Percentiles rank a stretch among this genome's conserved stretches.
Conservation (phyloP, 192 early-diverging fungal genomes). For the Podila epicladia region DNA sequence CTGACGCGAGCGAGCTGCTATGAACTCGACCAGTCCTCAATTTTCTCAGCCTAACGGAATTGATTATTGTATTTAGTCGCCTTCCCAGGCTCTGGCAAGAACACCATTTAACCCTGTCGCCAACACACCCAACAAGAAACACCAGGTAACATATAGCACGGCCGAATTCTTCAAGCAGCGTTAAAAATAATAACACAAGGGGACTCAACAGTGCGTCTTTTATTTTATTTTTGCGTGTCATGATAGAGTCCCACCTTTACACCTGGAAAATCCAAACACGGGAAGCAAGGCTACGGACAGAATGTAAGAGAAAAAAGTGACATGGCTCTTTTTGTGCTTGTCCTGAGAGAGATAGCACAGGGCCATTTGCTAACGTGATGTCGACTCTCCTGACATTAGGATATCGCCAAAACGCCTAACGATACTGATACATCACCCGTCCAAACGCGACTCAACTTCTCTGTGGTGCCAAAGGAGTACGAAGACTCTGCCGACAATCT, state of each 20-base stretch:
- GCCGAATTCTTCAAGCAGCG: neutral
- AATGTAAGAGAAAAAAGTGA: too few species aligned
- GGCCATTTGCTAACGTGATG: too few species aligned
- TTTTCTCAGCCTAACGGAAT: neutral
- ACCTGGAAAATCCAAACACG: too few species aligned
- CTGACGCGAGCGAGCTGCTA: too few species aligned
- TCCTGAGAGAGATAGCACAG: too few species aligned
- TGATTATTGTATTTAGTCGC: conserved; percentile 11
- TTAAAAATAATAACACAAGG: neutral
- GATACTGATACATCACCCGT: neutral
- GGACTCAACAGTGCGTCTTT: neutral
- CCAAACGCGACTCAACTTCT: neutral
- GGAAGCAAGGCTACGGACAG: too few species aligned
- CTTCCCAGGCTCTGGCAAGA: conserved; percentile 19
- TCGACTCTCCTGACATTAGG: neutral
- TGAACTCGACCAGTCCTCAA: neutral
- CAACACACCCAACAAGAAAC: conserved; percentile 33
- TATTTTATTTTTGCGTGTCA: too few species aligned
- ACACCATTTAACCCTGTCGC: conserved; percentile 29
- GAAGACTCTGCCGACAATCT: neutral
- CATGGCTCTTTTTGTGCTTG: too few species aligned
- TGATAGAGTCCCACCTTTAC: too few species aligned
- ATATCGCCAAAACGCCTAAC: neutral
- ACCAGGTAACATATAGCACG: neutral
- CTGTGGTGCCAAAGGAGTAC: neutral